Evolutionary conservation across 148 eudicot genomes (phyloP).

Genomic region (Vaccinium vitisidaea): DNA sequence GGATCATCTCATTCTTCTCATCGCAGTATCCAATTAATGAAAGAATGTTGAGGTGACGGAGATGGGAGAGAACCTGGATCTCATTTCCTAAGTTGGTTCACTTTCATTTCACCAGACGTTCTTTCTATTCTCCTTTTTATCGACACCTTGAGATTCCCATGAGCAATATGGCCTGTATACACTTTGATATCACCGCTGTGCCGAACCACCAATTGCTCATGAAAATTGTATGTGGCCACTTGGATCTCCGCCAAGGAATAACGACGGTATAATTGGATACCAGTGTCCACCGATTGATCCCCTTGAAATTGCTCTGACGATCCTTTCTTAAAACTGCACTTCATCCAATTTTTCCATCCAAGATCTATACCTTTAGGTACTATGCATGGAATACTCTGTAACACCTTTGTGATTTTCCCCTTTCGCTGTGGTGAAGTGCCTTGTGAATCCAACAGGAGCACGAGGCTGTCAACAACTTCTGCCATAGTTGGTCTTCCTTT

Average conservation of each 20-base stretch:
- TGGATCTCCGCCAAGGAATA: not conserved
- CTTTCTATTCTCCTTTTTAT: conserved; percentile 4
- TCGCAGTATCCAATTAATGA: conserved; percentile 14
- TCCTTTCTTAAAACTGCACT: not conserved
- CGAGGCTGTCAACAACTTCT: conserved; percentile 22
- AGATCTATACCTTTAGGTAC: not conserved
- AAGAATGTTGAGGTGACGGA: conserved; percentile 8
- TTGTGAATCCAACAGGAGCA: conserved; percentile 15
- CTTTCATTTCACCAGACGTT: too few relatives aligned
- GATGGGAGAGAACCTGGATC: not conserved
- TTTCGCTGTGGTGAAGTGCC: not conserved
- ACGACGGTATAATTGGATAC: not conserved
- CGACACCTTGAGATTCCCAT: not conserved
- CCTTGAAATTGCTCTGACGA: not conserved
- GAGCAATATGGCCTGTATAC: not conserved
- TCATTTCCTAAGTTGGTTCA: not conserved
- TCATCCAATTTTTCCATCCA: not conserved
- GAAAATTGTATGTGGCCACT: not conserved
- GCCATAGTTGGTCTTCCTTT: conserved; percentile 25
- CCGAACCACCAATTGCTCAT: not conserved
- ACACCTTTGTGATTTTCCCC: not conserved
- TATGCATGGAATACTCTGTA: not conserved
- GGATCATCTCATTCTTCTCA: not conserved
- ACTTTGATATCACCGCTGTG: not conserved
- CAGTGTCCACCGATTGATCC: too few relatives aligned